A percentile compares a stretch with the other conserved stretches of the same genome.
phyloP scores from a whole-genome alignment of 306 rosid species.

The Vicia faba region DNA sequence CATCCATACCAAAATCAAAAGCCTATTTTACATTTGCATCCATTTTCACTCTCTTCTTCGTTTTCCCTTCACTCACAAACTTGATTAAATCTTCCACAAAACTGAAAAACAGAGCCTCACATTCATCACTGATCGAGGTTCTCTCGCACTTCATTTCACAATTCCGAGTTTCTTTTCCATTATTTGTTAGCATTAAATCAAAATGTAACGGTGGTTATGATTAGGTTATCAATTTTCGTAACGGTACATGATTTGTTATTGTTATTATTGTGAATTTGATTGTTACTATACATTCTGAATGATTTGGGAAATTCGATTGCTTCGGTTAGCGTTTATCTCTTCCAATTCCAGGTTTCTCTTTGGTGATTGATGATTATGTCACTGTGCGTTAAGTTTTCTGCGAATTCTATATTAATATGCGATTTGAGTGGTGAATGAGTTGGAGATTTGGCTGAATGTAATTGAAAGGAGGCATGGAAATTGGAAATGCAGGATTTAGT shows the following conservation, averaged over 20 bases:
- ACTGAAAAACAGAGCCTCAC: slow-evolving; percentile 27
- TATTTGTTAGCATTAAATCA: not conserved
- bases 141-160: slow-evolving; percentile 34
- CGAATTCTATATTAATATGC: not conserved
- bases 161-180: not conserved
- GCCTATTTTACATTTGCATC: not conserved
- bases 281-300: not conserved
- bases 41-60: slow-evolving; percentile 1
- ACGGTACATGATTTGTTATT: not conserved
- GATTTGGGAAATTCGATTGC: not conserved
- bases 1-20: not conserved
- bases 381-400: not conserved
- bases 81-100: slow-evolving; percentile 42
- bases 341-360: too few species aligned
- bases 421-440: not conserved
- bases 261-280: not conserved
- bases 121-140: slow-evolving; percentile 58
- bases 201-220: slow-evolving; percentile 30
- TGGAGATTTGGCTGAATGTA: slow-evolving; percentile 8
- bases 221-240: slow-evolving; percentile 37
- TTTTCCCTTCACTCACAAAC: slow-evolving; percentile 25
- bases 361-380: not conserved
- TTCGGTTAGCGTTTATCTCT: too few species aligned
- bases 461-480: not conserved
- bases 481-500: not conserved